phyloP scores from a whole-genome alignment of 2,329 filamentous ascomycete genomes.

The Dactylellina sp. region DNA sequence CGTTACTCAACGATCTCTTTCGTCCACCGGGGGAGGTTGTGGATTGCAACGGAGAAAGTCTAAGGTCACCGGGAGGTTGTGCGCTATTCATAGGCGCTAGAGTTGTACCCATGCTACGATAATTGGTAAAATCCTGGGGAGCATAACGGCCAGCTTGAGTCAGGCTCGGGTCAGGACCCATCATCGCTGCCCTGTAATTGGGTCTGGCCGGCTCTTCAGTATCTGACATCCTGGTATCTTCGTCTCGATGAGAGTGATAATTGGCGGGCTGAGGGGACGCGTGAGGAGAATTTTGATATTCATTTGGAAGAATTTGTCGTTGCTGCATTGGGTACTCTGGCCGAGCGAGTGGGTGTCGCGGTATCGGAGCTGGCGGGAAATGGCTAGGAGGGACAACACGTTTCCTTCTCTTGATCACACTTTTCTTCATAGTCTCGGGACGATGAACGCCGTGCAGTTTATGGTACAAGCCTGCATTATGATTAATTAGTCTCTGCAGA shows the following conservation, averaged over 20 bases:
- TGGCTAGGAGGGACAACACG: constrained; percentile 81
- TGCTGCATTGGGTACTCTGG: constrained; percentile 42
- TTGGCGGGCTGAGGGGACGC: constrained; percentile 35
- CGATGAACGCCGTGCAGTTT: constrained; percentile 94
- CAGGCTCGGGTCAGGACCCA: constrained; percentile 41
- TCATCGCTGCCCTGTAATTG: constrained; percentile 48
- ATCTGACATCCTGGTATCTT: constrained; percentile 52
- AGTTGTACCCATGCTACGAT: constrained; percentile 38
- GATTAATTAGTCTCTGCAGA: constrained; percentile 52
- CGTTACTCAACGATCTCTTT: constrained; percentile 48
- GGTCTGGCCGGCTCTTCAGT: constrained; percentile 30
- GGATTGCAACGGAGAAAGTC: constrained; percentile 45
- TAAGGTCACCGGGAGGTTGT: constrained; percentile 27
- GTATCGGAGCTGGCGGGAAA: constrained; percentile 41
- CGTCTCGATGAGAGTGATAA: constrained; percentile 36
- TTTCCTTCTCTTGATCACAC: constrained; percentile 94
- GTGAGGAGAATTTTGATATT: constrained; percentile 49
- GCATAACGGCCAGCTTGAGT: constrained; percentile 39
- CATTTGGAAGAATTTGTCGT: constrained; percentile 48
- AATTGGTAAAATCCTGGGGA: constrained; percentile 53
- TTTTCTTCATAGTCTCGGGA: constrained; percentile 98
- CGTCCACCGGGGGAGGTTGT: constrained; percentile 33
- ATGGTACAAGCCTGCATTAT: constrained; percentile 81
- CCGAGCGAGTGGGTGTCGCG: constrained; percentile 41
- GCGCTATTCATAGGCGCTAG: constrained; percentile 39